Percentiles rank a stretch among this genome's conserved stretches.
Evolutionary conservation across 306 rosid species (phyloP).

Genomic region (Pterocarpus santalinus): DNA sequence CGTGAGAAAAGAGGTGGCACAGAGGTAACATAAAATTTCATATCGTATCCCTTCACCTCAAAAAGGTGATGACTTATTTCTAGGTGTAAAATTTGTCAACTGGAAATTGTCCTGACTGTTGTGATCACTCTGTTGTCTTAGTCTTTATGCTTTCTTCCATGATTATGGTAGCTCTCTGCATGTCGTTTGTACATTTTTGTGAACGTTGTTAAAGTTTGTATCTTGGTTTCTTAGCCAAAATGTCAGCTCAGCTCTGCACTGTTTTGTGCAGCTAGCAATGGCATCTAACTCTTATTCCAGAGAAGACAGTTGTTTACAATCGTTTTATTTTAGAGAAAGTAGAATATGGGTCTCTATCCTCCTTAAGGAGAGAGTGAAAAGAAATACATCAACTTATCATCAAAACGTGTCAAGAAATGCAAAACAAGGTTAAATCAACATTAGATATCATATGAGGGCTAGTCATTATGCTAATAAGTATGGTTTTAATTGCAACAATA

Average conservation of each 20-base stretch:
- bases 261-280: constrained; percentile 8
- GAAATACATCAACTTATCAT: neutral
- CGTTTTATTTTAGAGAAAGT: constrained; percentile 13
- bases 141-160: neutral
- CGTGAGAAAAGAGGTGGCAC: constrained; percentile 97
- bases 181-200: constrained; percentile 25
- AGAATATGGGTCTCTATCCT: neutral
- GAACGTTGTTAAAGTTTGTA: neutral
- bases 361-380: constrained; percentile 14
- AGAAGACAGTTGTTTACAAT: neutral
- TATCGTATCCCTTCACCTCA: neutral
- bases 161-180: constrained; percentile 3
- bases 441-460: neutral
- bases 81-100: neutral
- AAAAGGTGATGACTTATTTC: constrained; percentile 30
- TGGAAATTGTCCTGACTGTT: constrained; percentile 15
- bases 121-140: constrained; percentile 18
- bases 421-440: neutral
- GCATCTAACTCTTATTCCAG: constrained; percentile 27
- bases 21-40: constrained; percentile 67
- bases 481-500: neutral
- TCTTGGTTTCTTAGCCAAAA: neutral
- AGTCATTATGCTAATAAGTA: neutral
- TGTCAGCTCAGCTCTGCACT: neutral
- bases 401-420: neutral